phyloP scores from a whole-genome alignment of 257 asterid species.

The Lycium barbarum region DNA sequence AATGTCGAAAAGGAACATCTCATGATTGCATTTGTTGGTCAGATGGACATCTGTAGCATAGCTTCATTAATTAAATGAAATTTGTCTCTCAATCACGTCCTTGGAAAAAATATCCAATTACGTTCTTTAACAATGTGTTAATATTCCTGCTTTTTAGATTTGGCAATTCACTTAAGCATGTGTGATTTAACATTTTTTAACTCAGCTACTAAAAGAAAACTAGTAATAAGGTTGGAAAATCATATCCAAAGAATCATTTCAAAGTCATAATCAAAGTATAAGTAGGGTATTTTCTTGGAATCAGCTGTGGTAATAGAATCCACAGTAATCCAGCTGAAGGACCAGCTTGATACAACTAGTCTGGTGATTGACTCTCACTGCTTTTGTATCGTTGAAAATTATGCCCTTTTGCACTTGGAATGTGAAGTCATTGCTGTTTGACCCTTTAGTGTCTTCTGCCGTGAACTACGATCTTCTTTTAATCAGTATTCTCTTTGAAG shows the following conservation, averaged over 20 bases:
- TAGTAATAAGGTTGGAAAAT: not conserved
- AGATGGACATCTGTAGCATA: not conserved
- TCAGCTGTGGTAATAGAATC: constrained; percentile 14
- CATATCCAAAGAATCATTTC: not conserved
- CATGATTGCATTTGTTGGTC: not conserved
- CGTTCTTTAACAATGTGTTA: not conserved
- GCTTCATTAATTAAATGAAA: not conserved
- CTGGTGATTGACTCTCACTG: not conserved
- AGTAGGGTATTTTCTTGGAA: not conserved
- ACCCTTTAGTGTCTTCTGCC: not conserved
- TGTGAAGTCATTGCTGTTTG: not conserved
- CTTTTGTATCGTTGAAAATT: constrained; percentile 11
- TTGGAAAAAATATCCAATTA: not conserved
- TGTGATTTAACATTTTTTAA: not conserved
- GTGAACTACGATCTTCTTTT: not conserved
- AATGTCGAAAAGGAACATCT: not conserved
- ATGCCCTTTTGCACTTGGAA: not conserved
- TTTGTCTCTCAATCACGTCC: not conserved
- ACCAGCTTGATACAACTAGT: not conserved
- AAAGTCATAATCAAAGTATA: not conserved
- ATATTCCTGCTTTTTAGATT: not conserved
- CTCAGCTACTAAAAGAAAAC: not conserved
- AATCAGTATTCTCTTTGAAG: not conserved
- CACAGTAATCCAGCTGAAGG: not conserved
- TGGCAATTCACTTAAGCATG: not conserved